phyloP scores from a whole-genome alignment of 2,329 filamentous ascomycete species.

The Alternaria brassicicola region DNA sequence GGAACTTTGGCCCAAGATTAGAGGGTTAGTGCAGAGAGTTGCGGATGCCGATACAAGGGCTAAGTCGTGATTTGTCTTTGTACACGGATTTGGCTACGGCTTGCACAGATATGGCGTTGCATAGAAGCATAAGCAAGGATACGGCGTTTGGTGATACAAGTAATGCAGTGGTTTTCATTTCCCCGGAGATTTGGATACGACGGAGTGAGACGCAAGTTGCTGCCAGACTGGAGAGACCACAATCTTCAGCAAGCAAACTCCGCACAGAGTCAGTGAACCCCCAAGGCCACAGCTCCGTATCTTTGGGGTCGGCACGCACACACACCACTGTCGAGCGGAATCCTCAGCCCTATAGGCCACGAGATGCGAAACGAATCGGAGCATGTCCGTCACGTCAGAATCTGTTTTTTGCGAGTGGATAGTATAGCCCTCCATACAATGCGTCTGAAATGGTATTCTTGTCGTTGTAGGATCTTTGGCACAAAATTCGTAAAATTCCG shows the following conservation, averaged over 20 bases:
- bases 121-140: background rate
- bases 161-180: background rate
- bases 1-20: conserved; percentile 30
- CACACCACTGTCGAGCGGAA: background rate
- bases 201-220: too few species aligned
- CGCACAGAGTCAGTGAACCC: background rate
- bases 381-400: background rate
- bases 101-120: background rate
- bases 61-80: background rate
- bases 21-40: conserved; percentile 11
- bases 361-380: background rate
- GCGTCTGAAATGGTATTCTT: background rate
- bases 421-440: background rate
- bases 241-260: background rate
- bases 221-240: background rate
- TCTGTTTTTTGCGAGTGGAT: background rate
- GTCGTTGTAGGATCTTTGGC: background rate
- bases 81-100: background rate
- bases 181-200: background rate
- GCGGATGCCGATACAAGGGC: background rate
- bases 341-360: background rate
- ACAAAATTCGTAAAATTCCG: background rate
- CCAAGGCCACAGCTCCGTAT: background rate
- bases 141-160: background rate
- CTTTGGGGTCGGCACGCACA: background rate